Evolutionary conservation across 108 stramenopile genomes (phyloP).

Genomic region (Cyclotella baltica): DNA sequence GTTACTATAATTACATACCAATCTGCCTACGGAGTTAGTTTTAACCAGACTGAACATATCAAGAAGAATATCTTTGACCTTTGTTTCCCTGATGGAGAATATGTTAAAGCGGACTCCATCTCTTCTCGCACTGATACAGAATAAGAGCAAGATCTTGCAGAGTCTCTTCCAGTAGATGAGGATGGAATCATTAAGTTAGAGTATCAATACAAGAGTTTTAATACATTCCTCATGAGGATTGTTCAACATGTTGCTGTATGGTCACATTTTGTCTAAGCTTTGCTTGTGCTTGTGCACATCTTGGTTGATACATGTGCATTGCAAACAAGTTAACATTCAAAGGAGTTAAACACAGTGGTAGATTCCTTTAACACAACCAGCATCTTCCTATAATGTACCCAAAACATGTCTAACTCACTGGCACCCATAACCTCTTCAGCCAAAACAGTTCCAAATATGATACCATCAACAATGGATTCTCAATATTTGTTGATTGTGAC

Average conservation of each 20-base stretch:
- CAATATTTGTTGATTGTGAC: constrained; percentile 7
- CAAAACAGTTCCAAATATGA: neutral
- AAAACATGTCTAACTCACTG: neutral
- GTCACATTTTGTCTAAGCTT: neutral
- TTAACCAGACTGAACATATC: constrained; percentile 19
- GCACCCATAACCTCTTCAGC: no score
- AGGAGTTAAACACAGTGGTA: neutral
- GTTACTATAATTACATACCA: neutral
- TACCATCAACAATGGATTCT: neutral
- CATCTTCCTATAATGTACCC: constrained; percentile 29
- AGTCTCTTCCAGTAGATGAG: neutral
- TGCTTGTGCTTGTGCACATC: neutral
- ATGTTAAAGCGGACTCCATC: constrained; percentile 7
- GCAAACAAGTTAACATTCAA: constrained; percentile 1
- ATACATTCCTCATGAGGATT: no score
- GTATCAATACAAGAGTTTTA: neutral
- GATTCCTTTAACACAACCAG: neutral
- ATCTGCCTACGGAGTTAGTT: no score
- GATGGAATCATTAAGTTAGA: neutral
- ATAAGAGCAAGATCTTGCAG: neutral
- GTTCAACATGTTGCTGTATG: no score
- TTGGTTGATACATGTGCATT: neutral
- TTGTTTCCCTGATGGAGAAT: constrained; percentile 5
- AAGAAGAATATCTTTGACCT: neutral
- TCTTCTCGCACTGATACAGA: constrained; percentile 4